Evolutionary conservation across 108 stramenopile species (phyloP), one percentile per base, ranked within the genome.

Genomic region (Cylindrotheca closterium): DNA sequence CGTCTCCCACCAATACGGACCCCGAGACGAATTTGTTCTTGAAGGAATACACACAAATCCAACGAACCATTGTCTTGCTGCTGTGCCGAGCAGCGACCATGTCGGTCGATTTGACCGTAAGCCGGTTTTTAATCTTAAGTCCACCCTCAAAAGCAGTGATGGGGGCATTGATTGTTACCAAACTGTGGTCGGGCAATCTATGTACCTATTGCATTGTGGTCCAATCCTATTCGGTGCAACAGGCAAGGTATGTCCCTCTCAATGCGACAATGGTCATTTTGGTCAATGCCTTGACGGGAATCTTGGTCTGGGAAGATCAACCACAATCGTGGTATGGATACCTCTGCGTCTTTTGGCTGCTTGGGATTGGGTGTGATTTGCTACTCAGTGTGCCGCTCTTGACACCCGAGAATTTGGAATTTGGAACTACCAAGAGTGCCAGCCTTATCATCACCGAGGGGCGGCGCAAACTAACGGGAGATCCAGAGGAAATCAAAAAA

Each of bases 251-350:
- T 55, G 58, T 74, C 37, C 78, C 78, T 1, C 18, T 74, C 17
- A 74, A 74, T 33, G 69, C 78, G 12, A 51, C 73, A 17, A 60
- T 29, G 4, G 63, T 74, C 15, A 65, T 74, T 30, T n/a, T 70
- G 10, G 46, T 74, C 8, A 79, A 79, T 66, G 73, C 68, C 0
- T 22, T 74, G 4, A 79, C 78, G 1, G 78, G 78, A 1, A 47
- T 79, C 21, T 51, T 79, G 12, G 55, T 79, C 28, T 79, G 78
- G 78, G 68, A 79, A 65, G 78, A 79, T 37, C 68, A 68, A 4
- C 48, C 73, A 2, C 22, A 42, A 19, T 52, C 32, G 28, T 79
- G 78, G 78, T 18, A 63, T 12, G 78, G 78, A 19, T 79, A 79
- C 32, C 21, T 53, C 4, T 67, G 66, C 33, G 78, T 74, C 23